Evolutionary conservation across 495 filamentous ascomycete genomes (phyloP).

Genomic region (Penicillium canescens): DNA sequence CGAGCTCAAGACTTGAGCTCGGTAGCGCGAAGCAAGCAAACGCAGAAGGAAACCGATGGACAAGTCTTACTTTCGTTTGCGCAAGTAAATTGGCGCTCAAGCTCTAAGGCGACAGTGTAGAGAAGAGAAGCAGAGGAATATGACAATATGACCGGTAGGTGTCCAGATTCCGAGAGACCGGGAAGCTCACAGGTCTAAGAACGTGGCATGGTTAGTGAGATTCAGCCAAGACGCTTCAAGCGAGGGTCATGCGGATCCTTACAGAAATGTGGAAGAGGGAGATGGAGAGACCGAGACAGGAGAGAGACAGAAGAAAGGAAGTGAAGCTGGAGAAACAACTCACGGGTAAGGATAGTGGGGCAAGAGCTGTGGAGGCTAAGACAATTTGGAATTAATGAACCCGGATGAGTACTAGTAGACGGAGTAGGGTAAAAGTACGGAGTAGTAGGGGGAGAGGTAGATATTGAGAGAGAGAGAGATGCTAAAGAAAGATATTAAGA

Average conservation of each 20-base stretch:
- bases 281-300: not conserved
- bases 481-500: not conserved
- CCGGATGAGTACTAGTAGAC: not conserved
- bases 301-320: not conserved
- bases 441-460: not conserved
- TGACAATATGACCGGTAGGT: not conserved
- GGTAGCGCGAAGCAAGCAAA: constrained; percentile 3
- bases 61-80: constrained; percentile 22
- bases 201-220: constrained; percentile 7
- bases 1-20: not conserved
- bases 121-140: not conserved
- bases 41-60: not conserved
- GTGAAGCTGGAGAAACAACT: constrained; percentile 12
- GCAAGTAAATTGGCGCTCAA: constrained; percentile 3
- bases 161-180: constrained; percentile 3
- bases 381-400: constrained; percentile 3
- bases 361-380: constrained; percentile 2
- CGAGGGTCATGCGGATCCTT: constrained; percentile 5
- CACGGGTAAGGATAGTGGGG: constrained; percentile 9
- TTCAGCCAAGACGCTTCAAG: constrained; percentile 7
- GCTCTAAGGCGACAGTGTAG: not conserved
- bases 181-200: constrained; percentile 1
- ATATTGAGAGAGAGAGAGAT: not conserved
- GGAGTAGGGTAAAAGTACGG: not conserved
- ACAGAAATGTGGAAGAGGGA: not conserved